Evolutionary conservation across 139 green algal species (phyloP).

Genomic region (Chlamydomonas incerta): DNA sequence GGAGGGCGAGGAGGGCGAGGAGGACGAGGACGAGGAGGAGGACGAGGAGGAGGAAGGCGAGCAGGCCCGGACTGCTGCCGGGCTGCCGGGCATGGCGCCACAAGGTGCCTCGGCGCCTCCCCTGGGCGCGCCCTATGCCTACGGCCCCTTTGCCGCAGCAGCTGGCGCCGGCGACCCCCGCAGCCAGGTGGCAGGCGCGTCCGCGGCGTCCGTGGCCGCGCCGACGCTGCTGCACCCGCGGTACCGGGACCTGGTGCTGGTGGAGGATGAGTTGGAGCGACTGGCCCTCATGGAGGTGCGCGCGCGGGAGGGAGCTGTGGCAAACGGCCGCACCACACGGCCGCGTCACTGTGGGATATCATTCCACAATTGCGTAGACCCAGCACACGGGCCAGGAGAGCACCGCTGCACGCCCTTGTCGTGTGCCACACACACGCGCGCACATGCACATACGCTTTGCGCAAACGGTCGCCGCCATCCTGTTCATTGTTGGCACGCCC

Average conservation of each 20-base stretch:
- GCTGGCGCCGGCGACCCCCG: neutral
- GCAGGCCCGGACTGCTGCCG: too few species aligned
- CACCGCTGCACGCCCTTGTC: too few species aligned
- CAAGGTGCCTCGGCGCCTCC: neutral
- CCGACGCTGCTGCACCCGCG: neutral
- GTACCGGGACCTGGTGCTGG: constrained; percentile 18
- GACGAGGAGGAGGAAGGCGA: neutral
- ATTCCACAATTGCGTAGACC: too few species aligned
- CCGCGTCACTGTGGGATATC: too few species aligned
- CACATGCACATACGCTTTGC: neutral
- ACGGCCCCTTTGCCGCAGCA: too few species aligned
- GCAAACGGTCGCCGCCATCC: neutral
- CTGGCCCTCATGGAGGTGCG: constrained; percentile 33
- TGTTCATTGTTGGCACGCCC: neutral
- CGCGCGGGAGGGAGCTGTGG: too few species aligned
- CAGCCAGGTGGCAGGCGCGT: neutral
- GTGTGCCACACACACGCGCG: too few species aligned
- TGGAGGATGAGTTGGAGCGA: constrained; percentile 42
- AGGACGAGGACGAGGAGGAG: neutral
- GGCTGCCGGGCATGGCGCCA: neutral
- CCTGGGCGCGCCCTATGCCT: neutral
- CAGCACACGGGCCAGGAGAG: too few species aligned
- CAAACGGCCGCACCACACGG: too few species aligned
- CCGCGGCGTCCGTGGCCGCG: too few species aligned
- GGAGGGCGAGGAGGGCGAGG: neutral